These are phyloP conservation scores for Annona cherimola DNA, from an alignment of 164 flowering plant species.

Conservation along the genomic window DNA sequence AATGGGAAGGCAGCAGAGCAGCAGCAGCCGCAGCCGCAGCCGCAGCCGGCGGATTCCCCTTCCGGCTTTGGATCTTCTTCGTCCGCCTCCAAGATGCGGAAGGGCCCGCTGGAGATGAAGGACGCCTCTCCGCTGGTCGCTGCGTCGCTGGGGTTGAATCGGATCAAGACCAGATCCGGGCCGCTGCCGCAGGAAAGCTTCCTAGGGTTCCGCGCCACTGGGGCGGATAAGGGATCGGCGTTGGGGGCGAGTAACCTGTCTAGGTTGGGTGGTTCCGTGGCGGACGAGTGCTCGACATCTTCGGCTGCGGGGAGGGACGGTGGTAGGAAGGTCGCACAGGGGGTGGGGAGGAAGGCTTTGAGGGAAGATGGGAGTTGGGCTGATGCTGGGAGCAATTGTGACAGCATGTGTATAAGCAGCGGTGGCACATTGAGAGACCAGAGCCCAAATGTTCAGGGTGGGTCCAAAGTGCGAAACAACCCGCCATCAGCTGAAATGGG, in stretches of 20 bases:
- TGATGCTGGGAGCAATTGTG: conserved; percentile 41
- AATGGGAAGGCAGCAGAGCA: conserved; percentile 23
- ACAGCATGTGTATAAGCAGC: conserved; percentile 47
- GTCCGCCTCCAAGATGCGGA: neutral
- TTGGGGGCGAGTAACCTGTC: conserved; percentile 10
- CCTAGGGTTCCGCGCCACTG: conserved; percentile 27
- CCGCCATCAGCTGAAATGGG: conserved; percentile 33
- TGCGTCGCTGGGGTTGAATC: conserved; percentile 78
- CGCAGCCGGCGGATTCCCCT: neutral
- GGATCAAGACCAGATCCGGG: conserved; percentile 94
- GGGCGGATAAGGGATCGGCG: conserved; percentile 6
- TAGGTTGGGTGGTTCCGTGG: neutral
- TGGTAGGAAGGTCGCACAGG: conserved; percentile 1
- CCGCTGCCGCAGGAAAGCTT: conserved; percentile 96
- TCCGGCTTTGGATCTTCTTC: conserved; percentile 8
- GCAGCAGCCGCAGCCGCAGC: neutral
- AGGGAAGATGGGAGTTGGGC: conserved; percentile 30
- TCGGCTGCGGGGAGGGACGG: neutral
- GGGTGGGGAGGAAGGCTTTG: neutral
- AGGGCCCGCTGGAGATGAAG: conserved; percentile 19
- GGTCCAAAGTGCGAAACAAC: conserved; percentile 39
- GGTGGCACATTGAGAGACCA: conserved; percentile 39
- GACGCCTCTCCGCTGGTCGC: conserved; percentile 73
- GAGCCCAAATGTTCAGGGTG: conserved; percentile 44
- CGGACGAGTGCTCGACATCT: conserved; percentile 8